Conservation (phyloP, 1,284 basidiomycete species). For the Malassezia slooffiae region DNA sequence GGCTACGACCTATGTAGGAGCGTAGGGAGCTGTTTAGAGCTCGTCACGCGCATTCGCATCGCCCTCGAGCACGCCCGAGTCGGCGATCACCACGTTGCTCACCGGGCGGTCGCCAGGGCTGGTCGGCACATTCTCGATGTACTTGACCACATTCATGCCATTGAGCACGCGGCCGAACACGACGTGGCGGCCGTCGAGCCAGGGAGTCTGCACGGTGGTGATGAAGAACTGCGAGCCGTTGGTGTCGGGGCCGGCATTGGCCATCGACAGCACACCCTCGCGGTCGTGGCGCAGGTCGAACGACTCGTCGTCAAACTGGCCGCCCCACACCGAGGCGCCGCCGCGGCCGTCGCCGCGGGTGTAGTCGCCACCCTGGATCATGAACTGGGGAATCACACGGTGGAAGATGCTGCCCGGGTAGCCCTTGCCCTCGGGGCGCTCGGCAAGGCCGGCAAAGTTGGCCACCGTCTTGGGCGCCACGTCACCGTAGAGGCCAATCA, state of each 20-base stretch:
- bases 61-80: conserved; percentile 34
- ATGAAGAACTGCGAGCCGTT: conserved; percentile 46
- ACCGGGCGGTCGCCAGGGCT: conserved; percentile 30
- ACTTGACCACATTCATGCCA: conserved; percentile 39
- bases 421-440: conserved; percentile 58
- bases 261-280: conserved; percentile 32
- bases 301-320: conserved; percentile 34
- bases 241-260: conserved; percentile 49
- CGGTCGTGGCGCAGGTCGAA: conserved; percentile 38
- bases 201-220: conserved; percentile 38
- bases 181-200: conserved; percentile 37
- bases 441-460: conserved; percentile 42
- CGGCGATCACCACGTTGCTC: conserved; percentile 27
- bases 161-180: conserved; percentile 41
- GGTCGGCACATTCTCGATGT: conserved; percentile 37
- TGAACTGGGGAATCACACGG: conserved; percentile 57
- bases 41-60: conserved; percentile 34
- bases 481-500: conserved; percentile 36
- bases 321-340: conserved; percentile 41
- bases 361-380: conserved; percentile 48
- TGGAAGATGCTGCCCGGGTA: conserved; percentile 62
- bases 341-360: conserved; percentile 42
- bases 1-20: conserved; percentile 13
- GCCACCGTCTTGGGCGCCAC: conserved; percentile 38
- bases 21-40: conserved; percentile 21